Evolutionary conservation across 2,329 filamentous ascomycete genomes (phyloP).

Genomic region (Westerdykella aurantiaca): DNA sequence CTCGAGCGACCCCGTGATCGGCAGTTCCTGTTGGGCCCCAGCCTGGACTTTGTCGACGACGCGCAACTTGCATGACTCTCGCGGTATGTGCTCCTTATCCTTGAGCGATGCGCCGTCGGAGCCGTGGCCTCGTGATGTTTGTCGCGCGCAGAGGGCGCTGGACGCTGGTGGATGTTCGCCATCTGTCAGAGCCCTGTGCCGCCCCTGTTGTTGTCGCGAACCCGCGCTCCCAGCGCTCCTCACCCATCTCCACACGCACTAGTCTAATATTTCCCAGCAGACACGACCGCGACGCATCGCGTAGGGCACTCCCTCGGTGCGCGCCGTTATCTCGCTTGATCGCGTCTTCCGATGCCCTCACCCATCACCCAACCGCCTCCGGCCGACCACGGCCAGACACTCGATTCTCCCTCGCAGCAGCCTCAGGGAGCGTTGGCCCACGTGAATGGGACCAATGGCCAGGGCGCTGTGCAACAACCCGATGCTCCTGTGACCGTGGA

Average conservation of each 20-base stretch:
- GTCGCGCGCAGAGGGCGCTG: constrained; percentile 10
- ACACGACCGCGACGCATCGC: too few relatives aligned
- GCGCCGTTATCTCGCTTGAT: neutral
- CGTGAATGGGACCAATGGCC: constrained; percentile 24
- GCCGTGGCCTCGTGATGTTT: neutral
- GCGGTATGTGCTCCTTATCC: constrained; percentile 31
- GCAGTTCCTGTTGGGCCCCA: constrained; percentile 19
- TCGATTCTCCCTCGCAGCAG: constrained; percentile 19
- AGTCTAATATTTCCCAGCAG: too few relatives aligned
- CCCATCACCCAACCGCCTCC: constrained; percentile 20
- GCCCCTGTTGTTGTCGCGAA: constrained; percentile 23
- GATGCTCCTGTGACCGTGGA: constrained; percentile 21
- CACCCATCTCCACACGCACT: constrained; percentile 3
- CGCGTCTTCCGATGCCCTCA: constrained; percentile 31
- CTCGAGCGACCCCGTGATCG: constrained; percentile 18
- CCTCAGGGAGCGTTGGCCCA: constrained; percentile 23
- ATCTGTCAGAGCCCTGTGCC: constrained; percentile 7
- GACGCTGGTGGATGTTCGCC: neutral
- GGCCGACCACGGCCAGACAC: constrained; percentile 16
- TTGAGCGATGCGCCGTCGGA: too few relatives aligned
- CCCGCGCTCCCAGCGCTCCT: constrained; percentile 23
- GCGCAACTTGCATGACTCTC: constrained; percentile 35
- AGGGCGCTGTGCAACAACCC: constrained; percentile 32
- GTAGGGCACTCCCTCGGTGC: neutral
- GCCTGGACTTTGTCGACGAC: constrained; percentile 26